Evolutionary conservation across 208 protist genomes (phyloP), one percentile per base, ranked within the genome.

Genomic region (Borovskyia barvae): DNA sequence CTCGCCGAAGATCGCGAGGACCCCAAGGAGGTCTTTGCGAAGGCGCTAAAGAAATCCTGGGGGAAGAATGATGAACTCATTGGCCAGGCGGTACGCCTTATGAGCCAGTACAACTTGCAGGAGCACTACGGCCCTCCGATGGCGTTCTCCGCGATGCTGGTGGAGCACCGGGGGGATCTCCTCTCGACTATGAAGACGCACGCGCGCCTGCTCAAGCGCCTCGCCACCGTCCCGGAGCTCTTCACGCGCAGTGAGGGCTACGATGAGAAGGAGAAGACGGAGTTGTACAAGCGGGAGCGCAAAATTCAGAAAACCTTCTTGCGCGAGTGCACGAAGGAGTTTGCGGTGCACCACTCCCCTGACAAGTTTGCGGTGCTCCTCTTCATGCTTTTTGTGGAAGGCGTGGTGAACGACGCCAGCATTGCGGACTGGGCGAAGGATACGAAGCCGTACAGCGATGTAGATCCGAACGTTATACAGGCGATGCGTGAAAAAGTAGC

Each of bases 371-470:
- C 70, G 0, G 60, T 93, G 35, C 47, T 85, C 11, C 45, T 95
- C 8, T 92, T 92, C 62, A 64, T 95, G 48, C 75, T 92, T 11
- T 93, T 87, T 37, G 67, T 82, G 14, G 89, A 95, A 45, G 85
- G 75, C 14, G 67, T 90, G 3, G 29, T 92, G 41, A 63, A 76
- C 30, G 77, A 77, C 35, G 42, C 33, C 19, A 73, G 59, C 47
- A 90, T 95, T 53, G 65, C 46, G 35, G 67, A 72, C 25, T 95
- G 79, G 77, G 56, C 59, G 15, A 57, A 42, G 8, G 67, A 75
- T 29, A 20, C 37, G 35, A 75, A 74, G 49, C 30, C 53, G 12
- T 25, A 47, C 40, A 53, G 58, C 35, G 43, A 51, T 19, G 53
- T 51, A 5, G 50, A 63, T 28, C 53, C 74, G 9, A 71, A 57